Evolutionary conservation across 2,329 filamentous ascomycete genomes (phyloP), one percentile per base, ranked within the genome.

Genomic region (Aspergillus spinulosporus): DNA sequence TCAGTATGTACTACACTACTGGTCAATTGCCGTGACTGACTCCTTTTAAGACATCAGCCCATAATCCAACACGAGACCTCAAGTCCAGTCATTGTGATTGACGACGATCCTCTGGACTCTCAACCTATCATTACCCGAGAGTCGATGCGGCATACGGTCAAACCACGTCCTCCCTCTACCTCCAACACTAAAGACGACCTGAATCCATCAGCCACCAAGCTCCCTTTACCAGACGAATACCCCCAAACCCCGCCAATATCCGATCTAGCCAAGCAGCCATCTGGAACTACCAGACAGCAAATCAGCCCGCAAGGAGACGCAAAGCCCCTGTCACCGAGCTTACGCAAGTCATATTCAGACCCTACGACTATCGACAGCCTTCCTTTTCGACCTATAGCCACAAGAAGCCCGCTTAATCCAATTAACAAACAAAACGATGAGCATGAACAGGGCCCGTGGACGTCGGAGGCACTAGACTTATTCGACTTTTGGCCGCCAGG

Each of bases 401-500:
- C 59, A 15, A 61, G 46, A 26, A 52, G 57, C 28, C 59, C 65
- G 6, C 58, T 64, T 3, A 63, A 62, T 43, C 50, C 56, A 9
- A 14, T 44, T 12, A 60, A 64, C 26, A 57, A 63, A 6, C 59
- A 58, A 15, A 54, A 46, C 6, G 40, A 56, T 4, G 72, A 74
- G 37, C 63, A 56, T 3, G 72, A 74, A 40, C 64, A 71, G 56
- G 74, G 74, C 0, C 74, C 74, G 0, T 77, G 74, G 74, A 76
- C 74, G 4, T 63, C 65, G 0, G 74, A 77, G 58, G 74, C 74
- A 11, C 62, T 74, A 31, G 72, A 76, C 62, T 62, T 77, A 15
- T 76, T 76, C 60, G 74, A 76, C 45, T 76, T 72, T 59, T 76
- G 74, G 74, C 74, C 74, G n/a, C 67, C 68, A 5, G 72, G 67